Base-by-base conservation (phyloP, 2,329 filamentous ascomycete genomes). In the Xylariaceae sp. region DNA sequence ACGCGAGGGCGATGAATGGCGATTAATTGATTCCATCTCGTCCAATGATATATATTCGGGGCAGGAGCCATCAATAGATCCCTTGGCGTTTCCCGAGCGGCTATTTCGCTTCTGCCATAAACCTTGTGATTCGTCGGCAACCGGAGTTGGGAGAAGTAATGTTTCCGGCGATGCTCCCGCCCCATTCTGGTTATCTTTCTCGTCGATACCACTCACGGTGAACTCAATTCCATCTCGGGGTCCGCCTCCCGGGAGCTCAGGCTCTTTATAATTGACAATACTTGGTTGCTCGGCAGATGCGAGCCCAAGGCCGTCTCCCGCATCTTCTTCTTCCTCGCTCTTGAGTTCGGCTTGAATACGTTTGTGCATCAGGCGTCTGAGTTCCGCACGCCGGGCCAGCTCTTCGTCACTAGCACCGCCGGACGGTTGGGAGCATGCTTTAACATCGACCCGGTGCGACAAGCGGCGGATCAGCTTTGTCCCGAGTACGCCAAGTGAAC, bases 281-380 rank as follows among this genome's bases (percentile, higher is more conserved):
- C 63, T 66, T 27, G 62, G 54, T 11, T 46, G 52, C n/a, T 59
- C 50, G 30, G 58, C 60, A 8, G 69, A 67, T 9, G 56, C 61
- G 4, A 64, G 63, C 41, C 64, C 70, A 1, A 60, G 54, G 19
- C 70, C 67, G 11, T 70, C 67, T 19, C 73, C 71, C 46, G 72
- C 70, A 7, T 67, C 64, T 39, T 72, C 68, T 42, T 80, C 78
- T 37, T 72, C 68, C 39, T 80, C 79, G 40, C 68, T 75, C 45
- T 76, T 73, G 3, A 84, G 70, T 60, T 84, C 81, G 43, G 81
- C 75, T 57, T 79, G 78, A n/a, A 84, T 83, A 57, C 80, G 74
- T 60, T 76, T 77, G 47, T 78, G 76, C 66, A 80, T 76, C 6
- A 83, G 69, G 26, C 80, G 74, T 60, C 74, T 79, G 51, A 84